These are phyloP conservation scores for Mycena kentingensis DNA, from an alignment of 768 basidiomycete genomes.

Conservation along the genomic window DNA sequence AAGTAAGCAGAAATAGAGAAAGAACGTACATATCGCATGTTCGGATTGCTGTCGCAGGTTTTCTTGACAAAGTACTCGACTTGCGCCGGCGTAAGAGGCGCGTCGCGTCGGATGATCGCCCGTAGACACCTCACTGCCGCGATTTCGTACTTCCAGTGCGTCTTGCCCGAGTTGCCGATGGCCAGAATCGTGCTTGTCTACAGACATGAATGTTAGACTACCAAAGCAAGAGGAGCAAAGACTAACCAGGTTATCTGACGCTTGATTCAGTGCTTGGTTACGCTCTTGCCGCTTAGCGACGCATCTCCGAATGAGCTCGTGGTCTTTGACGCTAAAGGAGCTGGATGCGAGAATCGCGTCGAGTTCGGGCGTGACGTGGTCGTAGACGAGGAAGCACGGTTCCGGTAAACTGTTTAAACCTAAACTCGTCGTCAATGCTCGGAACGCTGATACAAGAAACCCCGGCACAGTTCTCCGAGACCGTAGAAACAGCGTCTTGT, in stretches of 20 bases:
- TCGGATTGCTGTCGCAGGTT: conserved; percentile 63
- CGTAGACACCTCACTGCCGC: conserved; percentile 69
- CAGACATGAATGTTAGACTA: conserved; percentile 2
- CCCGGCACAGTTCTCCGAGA: conserved; percentile 62
- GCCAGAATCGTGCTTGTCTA: conserved; percentile 51
- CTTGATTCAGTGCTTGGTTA: conserved; percentile 41
- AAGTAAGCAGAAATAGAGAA: not conserved
- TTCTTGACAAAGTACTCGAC: conserved; percentile 62
- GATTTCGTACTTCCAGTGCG: conserved; percentile 82
- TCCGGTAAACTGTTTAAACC: conserved; percentile 64
- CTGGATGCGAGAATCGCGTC: conserved; percentile 39
- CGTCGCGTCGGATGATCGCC: conserved; percentile 68
- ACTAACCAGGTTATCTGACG: conserved; percentile 47
- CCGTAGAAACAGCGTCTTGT: conserved; percentile 65
- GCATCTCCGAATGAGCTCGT: conserved; percentile 15
- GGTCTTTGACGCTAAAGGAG: conserved; percentile 37
- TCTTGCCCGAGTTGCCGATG: conserved; percentile 59
- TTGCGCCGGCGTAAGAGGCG: conserved; percentile 48
- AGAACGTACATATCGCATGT: conserved; percentile 63
- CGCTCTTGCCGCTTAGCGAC: conserved; percentile 48
- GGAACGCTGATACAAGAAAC: conserved; percentile 18
- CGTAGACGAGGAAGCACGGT: conserved; percentile 58
- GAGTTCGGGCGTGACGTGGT: conserved; percentile 47
- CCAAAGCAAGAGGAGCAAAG: not conserved
- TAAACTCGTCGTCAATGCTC: conserved; percentile 27